These are phyloP conservation scores for Sicyos baderoa DNA, from an alignment of 306 rosid species.

Conservation along the genomic window DNA sequence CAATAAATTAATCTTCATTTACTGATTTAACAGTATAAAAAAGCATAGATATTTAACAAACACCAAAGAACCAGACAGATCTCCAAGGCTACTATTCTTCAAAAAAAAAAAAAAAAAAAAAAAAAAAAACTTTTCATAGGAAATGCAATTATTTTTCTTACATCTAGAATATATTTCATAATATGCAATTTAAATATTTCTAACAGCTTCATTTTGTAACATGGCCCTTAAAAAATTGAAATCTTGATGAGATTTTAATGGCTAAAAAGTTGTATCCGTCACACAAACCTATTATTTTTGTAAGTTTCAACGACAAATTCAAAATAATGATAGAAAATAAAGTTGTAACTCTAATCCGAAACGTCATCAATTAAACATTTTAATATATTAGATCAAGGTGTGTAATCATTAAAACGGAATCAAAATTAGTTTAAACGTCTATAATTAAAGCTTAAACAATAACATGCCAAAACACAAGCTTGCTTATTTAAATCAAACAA, in stretches of 20 bases:
- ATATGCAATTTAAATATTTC: background rate
- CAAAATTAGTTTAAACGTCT: background rate
- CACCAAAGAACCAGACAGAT: background rate
- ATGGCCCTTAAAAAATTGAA: no score
- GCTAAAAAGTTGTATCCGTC: background rate
- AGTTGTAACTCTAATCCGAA: no score
- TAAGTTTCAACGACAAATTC: no score
- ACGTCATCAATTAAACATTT: no score
- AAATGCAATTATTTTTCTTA: background rate
- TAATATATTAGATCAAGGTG: no score
- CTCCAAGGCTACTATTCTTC: background rate
- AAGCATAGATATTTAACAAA: no score
- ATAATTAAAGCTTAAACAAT: constrained; percentile 7
- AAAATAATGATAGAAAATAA: no score
- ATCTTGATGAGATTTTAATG: background rate
- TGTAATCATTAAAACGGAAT: background rate
- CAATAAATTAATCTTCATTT: no score
- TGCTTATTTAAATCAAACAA: constrained; percentile 2
- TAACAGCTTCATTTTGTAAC: background rate
- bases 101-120: no score
- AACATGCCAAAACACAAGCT: background rate
- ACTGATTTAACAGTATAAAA: no score
- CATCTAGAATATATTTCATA: background rate
- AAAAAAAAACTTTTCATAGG: no score
- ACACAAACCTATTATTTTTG: background rate